Base-by-base conservation (phyloP, 192 early-diverging fungal species). In the Umbelopsis sp. region DNA sequence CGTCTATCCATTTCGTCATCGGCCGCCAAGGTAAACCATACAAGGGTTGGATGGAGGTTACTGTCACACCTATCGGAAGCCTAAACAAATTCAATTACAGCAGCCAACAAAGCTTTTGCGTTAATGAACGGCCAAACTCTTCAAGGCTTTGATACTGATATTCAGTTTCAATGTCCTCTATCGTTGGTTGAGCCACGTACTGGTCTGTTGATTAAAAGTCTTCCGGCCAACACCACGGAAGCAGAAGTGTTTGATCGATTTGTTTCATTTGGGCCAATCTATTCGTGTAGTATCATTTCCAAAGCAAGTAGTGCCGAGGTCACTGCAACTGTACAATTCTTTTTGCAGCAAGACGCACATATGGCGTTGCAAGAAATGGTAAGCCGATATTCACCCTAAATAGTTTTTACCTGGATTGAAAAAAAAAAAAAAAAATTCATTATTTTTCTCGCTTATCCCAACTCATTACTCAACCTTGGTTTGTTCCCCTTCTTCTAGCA, bases 321-420 rank as follows among this genome's bases (percentile, higher is more conserved):
- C 10, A 20, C 1, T 54, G 77, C 69, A 14, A 22, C 70, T 4
- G 52, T 79, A 32, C 77, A 79, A 52, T 79, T 43, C 69, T 79
- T 74, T 43, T 56, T 25, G 14, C 44, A 71, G 29, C 49, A 44
- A n/a, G 25, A 74, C 45, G 77, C 69, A n/a, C 53, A 74, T 6
- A 24, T 12, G 22, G 77, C 77, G n/a, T n/a, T 68, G 9, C 11
- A 36, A 17, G 26, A 36, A 53, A 43, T 71, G 77, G 77, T 79
- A 74, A 54, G 32, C 47, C 47, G 47, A 21, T 49, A 41, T 5
- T 41, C 38, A 41, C 38, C 38, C 38, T 41, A 41, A 41, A 41
- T 41, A 41, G 38, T 41, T 41, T 41, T 6, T 3, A 41, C 38
- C 5, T 11, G 38, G 4, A 38, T 47, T 47, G 45, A 47, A 47